These are phyloP conservation scores for Colletotrichum tabaci DNA, from an alignment of 2,329 filamentous ascomycete genomes.

Conservation along the genomic window DNA sequence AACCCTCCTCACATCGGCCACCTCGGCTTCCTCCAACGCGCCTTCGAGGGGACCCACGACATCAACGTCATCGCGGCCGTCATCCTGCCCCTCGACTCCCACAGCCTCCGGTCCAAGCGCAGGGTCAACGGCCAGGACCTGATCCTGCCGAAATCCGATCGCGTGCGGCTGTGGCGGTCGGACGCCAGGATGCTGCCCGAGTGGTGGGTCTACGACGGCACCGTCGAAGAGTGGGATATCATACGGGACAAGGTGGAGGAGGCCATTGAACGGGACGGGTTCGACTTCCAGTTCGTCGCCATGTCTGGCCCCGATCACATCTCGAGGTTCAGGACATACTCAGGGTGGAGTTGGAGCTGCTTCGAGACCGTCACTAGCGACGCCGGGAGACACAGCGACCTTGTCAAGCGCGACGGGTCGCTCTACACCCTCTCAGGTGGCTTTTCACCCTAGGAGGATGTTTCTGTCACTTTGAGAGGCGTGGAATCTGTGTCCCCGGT, in stretches of 20 bases:
- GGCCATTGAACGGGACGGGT: not conserved
- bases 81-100: not conserved
- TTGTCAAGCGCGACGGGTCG: not conserved
- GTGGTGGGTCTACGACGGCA: not conserved
- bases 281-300: not conserved
- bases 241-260: not conserved
- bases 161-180: not conserved
- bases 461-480: not conserved
- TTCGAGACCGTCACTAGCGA: conserved; percentile 4
- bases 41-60: not conserved
- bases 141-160: not conserved
- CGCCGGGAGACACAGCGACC: not conserved
- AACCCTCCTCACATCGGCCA: conserved; percentile 3
- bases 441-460: not conserved
- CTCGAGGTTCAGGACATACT: not conserved
- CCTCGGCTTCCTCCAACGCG: not conserved
- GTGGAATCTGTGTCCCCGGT: not conserved
- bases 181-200: not conserved
- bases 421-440: not conserved
- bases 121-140: not conserved
- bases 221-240: not conserved
- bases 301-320: not conserved
- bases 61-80: conserved; percentile 7
- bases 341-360: not conserved
- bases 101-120: not conserved